Evolutionary conservation across 108 stramenopile genomes (phyloP).

Genomic region (Discostella stelligeroides): DNA sequence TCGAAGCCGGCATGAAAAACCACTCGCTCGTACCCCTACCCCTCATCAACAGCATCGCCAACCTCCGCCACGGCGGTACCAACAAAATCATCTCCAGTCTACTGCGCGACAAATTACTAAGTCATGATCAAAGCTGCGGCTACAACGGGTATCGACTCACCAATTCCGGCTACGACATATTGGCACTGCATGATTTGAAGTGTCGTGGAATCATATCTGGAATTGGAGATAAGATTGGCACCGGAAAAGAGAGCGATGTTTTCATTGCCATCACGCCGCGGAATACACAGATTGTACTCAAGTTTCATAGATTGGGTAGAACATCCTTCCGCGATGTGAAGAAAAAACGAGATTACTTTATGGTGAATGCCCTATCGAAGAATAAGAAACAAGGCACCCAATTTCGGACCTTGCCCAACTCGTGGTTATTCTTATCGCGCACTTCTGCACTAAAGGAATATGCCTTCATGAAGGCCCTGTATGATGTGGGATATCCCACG

Average conservation of each 20-base stretch:
- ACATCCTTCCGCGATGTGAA: constrained; percentile 97
- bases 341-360: constrained; percentile 97
- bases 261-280: constrained; percentile 75
- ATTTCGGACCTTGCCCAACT: constrained; percentile 62
- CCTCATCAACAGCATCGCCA: constrained; percentile 89
- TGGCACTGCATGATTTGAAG: constrained; percentile 91
- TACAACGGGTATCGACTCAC: constrained; percentile 98
- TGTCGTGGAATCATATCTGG: constrained; percentile 79
- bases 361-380: constrained; percentile 56
- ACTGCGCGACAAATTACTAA: constrained; percentile 92
- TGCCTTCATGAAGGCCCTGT: constrained; percentile 97
- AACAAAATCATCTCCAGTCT: constrained; percentile 88
- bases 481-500: constrained; percentile 92
- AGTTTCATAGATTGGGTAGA: constrained; percentile 97
- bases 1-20: constrained; percentile 97
- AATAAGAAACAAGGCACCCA: constrained; percentile 49
- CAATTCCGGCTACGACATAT: constrained; percentile 95
- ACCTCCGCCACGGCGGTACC: constrained; percentile 94
- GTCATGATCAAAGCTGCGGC: constrained; percentile 89
- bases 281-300: constrained; percentile 89
- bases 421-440: constrained; percentile 96
- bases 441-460: constrained; percentile 95
- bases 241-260: constrained; percentile 97
- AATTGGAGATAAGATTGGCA: constrained; percentile 95
- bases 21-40: constrained; percentile 92